Evolutionary conservation across 78 protist genomes (phyloP), one percentile per base, ranked within the genome.

Genomic region (Chrysochromulina parva): DNA sequence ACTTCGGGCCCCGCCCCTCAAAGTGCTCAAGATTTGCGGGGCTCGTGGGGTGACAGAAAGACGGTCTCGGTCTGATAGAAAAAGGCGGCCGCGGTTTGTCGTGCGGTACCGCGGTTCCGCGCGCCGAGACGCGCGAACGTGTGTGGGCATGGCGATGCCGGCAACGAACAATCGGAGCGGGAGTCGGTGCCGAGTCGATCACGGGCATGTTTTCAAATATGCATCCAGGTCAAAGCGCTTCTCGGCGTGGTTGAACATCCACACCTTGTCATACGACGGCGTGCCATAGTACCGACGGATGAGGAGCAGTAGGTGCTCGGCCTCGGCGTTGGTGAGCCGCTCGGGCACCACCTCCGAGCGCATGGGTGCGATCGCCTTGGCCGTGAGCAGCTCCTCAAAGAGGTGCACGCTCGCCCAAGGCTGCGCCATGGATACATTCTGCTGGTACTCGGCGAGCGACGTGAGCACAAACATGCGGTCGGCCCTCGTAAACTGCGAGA

Each of bases 201-300:
- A 58, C 13, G 71, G 71, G 26, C 71, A 65, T 19, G 71, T 17
- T 19, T 13, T 20, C 28, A 74, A 1, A 55, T 74, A 74, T 5
- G 53, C 16, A 13, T 48, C 82, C 6, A 74, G 82, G 57, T 74
- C 82, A 14, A 74, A 74, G 55, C 22, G 82, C 57, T 24, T 10
- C 19, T 74, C 20, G 26, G 26, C 13, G 82, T 74, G 82, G 82
- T 74, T 74, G 82, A 74, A 74, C 24, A n/a, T n/a, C 82, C 82
- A 74, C 26, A 74, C 82, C 82, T 74, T 38, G 55, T 74, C 82
- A 13, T 74, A 74, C 57, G 11, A 3, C 20, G 38, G 57, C 20
- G 16, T 4, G 57, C 26, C 57, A n/a, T 74, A 74, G 82, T 17
- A 74, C 3, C 82, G 82, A n/a, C 55, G 82, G 26, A 48, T 0